Percentiles rank a stretch among this genome's conserved stretches.
phyloP scores from a whole-genome alignment of 331 rosid genomes.

The Rosa hybrid region DNA sequence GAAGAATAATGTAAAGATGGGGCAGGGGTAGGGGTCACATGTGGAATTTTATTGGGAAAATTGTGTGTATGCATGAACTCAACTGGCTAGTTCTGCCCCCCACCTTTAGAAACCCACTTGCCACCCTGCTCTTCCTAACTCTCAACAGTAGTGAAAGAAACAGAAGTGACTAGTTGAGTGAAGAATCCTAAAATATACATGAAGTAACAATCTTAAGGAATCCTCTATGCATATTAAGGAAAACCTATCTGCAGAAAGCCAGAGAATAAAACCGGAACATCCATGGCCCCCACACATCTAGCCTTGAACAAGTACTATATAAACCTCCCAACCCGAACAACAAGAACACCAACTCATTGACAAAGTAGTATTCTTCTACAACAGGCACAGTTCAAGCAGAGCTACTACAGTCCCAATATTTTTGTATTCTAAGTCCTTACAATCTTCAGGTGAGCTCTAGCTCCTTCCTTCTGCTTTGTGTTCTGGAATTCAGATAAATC shows the following conservation, averaged over 20 bases:
- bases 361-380: conserved; percentile 25
- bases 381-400: conserved; percentile 23
- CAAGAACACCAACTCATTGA: conserved; percentile 52
- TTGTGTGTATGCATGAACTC: conserved; percentile 33
- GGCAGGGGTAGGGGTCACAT: conserved; percentile 29
- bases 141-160: neutral
- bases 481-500: conserved; percentile 18
- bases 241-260: conserved; percentile 31
- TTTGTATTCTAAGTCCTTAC: neutral
- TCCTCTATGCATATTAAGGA: conserved; percentile 21
- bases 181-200: conserved; percentile 9
- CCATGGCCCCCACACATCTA: conserved; percentile 54
- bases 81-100: conserved; percentile 27
- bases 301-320: conserved; percentile 52
- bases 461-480: conserved; percentile 17
- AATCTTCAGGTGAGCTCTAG: conserved; percentile 38
- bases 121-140: neutral
- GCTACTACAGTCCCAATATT: conserved; percentile 5
- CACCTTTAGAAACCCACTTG: conserved; percentile 32
- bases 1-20: conserved; percentile 73
- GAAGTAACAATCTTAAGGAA: conserved; percentile 36
- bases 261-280: conserved; percentile 48
- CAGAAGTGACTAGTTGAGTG: conserved; percentile 23
- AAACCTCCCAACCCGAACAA: conserved; percentile 45
- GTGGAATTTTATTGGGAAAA: conserved; percentile 33